Base-by-base conservation (phyloP, 2,329 filamentous ascomycete genomes). In the Sporothrix globosa region DNA sequence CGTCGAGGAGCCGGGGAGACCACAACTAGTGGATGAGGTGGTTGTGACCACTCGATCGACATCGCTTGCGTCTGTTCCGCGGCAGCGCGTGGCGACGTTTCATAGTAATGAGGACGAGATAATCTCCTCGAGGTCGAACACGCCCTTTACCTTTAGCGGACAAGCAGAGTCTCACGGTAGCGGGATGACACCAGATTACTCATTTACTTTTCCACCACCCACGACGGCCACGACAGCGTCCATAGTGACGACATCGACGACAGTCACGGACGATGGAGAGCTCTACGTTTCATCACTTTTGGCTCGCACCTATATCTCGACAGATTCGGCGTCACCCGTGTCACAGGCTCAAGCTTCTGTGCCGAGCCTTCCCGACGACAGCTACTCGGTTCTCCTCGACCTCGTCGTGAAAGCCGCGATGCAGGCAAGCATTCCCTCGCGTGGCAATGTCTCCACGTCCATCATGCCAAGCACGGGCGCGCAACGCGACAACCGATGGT, bases 211-310 rank as follows among this genome's bases (percentile, higher is more conserved):
- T 13, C 6, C 53, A 56, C 24, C 53, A 17, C 53, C 53, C 53
- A 27, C 27, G 27, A 30, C 53, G 3, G 21, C 7, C 24, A 53
- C 52, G 6, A 53, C 50, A 53, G 21, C 50, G 6, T 9, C 50
- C 1, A 53, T n/a, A 53, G 24, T 17, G 7, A 30, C 52, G 4
- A 10, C 13, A 58, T 19, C 54, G 27, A 60, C 30, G 30, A 60
- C 56, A 2, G 56, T 44, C 56, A 63, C 60, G 21, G 60, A 48
- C 9, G 61, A 66, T n/a, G 61, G 34, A 34, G 61, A 48, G 44
- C 61, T 66, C 1, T 66, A 30, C 61, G 3, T 66, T 19, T 30
- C 61, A 24, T 19, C 21, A 19, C 11, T 30, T 30, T 19, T 66
- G 1, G 14, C 61, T 52, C 61, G 61, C 11, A 66, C 14, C 21